A percentile compares a stretch with the other conserved stretches of the same genome.
These are phyloP conservation scores for Terana coerulea DNA, from an alignment of 768 basidiomycete genomes.

Conservation along the genomic window DNA sequence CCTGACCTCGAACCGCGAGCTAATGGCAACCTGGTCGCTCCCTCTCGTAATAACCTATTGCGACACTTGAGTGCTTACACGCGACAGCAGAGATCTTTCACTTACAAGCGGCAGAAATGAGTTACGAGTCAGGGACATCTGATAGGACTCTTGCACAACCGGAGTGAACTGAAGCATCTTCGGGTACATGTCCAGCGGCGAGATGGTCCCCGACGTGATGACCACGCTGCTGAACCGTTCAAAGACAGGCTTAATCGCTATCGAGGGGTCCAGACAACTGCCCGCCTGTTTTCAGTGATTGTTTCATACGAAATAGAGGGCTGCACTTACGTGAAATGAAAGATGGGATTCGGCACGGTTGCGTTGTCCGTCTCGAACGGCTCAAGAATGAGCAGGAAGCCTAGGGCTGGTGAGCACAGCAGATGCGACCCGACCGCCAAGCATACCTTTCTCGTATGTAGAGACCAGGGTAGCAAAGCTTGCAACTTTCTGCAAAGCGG, in stretches of 20 bases:
- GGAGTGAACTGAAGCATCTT: constrained; percentile 99
- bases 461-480: constrained; percentile 94
- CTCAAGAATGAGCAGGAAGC: constrained; percentile 94
- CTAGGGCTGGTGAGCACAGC: constrained; percentile 34
- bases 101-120: constrained; percentile 91
- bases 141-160: constrained; percentile 93
- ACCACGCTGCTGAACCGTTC: constrained; percentile 98
- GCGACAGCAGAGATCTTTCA: constrained; percentile 9
- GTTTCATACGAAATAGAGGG: constrained; percentile 1
- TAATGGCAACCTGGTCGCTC: constrained; percentile 97
- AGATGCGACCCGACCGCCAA: neutral
- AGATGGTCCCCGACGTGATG: constrained; percentile 98
- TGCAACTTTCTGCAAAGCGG: constrained; percentile 92
- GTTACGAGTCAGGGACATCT: constrained; percentile 96
- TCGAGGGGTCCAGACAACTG: constrained; percentile 95
- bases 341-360: constrained; percentile 97
- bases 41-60: constrained; percentile 92
- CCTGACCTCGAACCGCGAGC: constrained; percentile 96
- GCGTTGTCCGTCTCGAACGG: constrained; percentile 99
- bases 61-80: neutral
- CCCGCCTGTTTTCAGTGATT: constrained; percentile 7
- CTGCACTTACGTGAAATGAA: constrained; percentile 82
- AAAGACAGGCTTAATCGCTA: constrained; percentile 97
- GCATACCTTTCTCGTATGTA: constrained; percentile 91
- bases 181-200: constrained; percentile 99